Percentiles rank a stretch among this genome's conserved stretches.
These are phyloP conservation scores for Ehretia macrophylla DNA, from an alignment of 257 asterid genomes.

Conservation along the genomic window DNA sequence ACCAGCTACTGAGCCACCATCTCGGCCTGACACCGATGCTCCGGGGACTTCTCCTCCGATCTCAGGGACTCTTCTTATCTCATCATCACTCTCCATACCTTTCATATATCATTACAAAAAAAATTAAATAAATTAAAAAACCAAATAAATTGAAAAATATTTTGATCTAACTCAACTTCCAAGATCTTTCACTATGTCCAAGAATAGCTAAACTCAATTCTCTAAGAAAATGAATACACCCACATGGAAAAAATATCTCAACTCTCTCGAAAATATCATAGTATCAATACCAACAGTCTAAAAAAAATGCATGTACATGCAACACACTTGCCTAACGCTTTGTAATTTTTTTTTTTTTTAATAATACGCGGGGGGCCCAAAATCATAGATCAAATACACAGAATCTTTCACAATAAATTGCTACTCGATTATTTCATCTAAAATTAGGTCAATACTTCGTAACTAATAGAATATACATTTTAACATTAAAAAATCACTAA, in stretches of 20 bases:
- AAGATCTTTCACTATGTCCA: no score
- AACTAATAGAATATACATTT: no score
- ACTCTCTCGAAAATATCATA: not conserved
- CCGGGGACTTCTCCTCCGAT: constrained; percentile 69
- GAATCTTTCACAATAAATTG: no score
- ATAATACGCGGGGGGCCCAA: no score
- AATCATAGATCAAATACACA: no score
- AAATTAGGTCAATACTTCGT: no score
- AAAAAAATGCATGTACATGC: not conserved
- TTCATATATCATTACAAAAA: constrained; percentile 19
- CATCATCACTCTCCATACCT: constrained; percentile 99
- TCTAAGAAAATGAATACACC: constrained; percentile 3
- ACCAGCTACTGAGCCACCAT: constrained; percentile 47
- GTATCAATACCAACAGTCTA: not conserved
- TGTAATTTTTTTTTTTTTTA: no score
- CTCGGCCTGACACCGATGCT: constrained; percentile 49
- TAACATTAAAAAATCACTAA: no score
- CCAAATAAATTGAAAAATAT: no score
- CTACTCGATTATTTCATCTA: no score
- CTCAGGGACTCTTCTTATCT: constrained; percentile 97
- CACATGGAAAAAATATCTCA: not conserved
- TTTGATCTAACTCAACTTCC: no score
- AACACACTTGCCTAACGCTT: not conserved
- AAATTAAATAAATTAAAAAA: not conserved
- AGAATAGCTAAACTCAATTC: no score